A percentile compares a stretch with the other conserved stretches of the same genome.
These are phyloP conservation scores for Aspergillus felis DNA, from an alignment of 2,329 filamentous ascomycete genomes.

Conservation along the genomic window DNA sequence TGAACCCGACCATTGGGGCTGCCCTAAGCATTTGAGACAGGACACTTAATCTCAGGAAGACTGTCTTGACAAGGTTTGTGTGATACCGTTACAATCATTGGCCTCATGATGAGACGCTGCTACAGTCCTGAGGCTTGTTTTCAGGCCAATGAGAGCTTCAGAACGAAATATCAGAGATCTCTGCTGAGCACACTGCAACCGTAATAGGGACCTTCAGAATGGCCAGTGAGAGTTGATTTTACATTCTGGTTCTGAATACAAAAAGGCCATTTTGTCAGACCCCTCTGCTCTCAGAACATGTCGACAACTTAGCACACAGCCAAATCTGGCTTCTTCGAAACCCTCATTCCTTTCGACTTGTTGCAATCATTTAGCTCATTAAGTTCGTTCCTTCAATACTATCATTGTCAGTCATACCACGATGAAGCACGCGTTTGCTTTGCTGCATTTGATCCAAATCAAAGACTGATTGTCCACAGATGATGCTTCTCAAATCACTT, in stretches of 20 bases:
- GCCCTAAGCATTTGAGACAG: not conserved
- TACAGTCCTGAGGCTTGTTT: not conserved
- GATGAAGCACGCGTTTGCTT: not conserved
- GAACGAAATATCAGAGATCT: not conserved
- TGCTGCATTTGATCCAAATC: not conserved
- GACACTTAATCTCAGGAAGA: not conserved
- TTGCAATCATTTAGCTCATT: not conserved
- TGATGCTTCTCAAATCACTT: slow-evolving; percentile 15
- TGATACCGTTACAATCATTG: slow-evolving; percentile 1
- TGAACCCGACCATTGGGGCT: not conserved
- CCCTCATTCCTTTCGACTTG: not conserved
- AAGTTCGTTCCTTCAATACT: not conserved
- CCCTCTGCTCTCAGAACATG: not conserved
- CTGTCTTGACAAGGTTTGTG: not conserved
- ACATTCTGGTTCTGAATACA: not conserved
- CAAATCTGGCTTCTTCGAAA: not conserved
- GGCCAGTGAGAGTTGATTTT: not conserved
- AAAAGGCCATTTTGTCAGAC: not conserved
- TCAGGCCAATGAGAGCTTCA: not conserved
- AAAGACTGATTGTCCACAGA: not conserved
- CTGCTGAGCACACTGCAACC: not conserved
- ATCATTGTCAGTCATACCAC: not conserved
- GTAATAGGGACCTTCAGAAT: not conserved
- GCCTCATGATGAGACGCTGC: not conserved
- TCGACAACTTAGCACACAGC: not conserved